These are phyloP conservation scores for Lachnellula occidentalis DNA, from an alignment of 2,329 filamentous ascomycete species.

Conservation along the genomic window DNA sequence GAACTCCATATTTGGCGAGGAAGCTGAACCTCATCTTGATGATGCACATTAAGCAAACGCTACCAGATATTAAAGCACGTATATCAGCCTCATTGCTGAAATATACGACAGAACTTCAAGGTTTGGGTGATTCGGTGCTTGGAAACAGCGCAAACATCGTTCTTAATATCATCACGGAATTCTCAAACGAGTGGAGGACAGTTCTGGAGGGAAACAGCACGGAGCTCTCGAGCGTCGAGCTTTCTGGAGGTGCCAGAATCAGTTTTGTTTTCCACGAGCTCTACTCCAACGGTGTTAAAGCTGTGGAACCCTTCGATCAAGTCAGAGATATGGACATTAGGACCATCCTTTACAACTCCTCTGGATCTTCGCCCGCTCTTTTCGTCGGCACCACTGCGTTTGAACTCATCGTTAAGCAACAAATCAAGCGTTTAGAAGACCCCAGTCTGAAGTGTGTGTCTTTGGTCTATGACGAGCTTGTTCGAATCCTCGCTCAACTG, in stretches of 20 bases:
- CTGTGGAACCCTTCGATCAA: constrained; percentile 92
- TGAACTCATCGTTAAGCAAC: constrained; percentile 96
- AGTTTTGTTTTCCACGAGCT: constrained; percentile 99
- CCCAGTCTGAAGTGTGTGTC: constrained; percentile 97
- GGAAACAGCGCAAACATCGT: constrained; percentile 96
- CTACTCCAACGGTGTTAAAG: constrained; percentile 95
- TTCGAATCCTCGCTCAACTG: constrained; percentile 87
- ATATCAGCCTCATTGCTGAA: constrained; percentile 93
- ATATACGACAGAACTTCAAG: constrained; percentile 74
- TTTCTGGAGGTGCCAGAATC: constrained; percentile 95
- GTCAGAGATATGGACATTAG: constrained; percentile 98
- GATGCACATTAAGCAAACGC: constrained; percentile 99
- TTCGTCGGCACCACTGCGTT: constrained; percentile 99
- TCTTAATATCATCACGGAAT: constrained; percentile 98
- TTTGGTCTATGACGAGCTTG: constrained; percentile 93
- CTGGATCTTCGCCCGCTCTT: constrained; percentile 91
- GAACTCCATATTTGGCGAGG: constrained; percentile 90
- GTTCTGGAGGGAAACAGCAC: constrained; percentile 95
- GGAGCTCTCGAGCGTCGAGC: constrained; percentile 87
- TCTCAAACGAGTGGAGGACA: constrained; percentile 94
- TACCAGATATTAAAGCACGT: constrained; percentile 96
- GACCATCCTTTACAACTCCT: constrained; percentile 97
- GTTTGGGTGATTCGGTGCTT: constrained; percentile 87
- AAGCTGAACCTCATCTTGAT: constrained; percentile 98
- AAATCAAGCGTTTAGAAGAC: constrained; percentile 94